Evolutionary conservation across 2,329 filamentous ascomycete genomes (phyloP).

Genomic region (Cladorrhinum sp.): DNA sequence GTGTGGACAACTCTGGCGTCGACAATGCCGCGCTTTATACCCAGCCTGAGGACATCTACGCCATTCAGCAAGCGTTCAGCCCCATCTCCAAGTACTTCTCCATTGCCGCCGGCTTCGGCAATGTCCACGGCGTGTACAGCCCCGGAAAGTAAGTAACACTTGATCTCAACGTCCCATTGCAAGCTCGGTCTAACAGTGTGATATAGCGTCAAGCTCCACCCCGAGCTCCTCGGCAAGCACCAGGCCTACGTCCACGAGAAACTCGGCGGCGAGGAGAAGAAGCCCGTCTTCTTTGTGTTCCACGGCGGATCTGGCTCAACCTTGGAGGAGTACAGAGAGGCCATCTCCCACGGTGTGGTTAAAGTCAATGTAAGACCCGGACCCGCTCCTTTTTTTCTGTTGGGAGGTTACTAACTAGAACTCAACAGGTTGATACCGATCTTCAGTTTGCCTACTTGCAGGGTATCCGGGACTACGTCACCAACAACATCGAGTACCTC

Average conservation of each 20-base stretch:
- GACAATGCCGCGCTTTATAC: constrained; percentile 57
- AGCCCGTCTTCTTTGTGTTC: constrained; percentile 99
- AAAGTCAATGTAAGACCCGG: constrained; percentile 99
- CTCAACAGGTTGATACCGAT: constrained; percentile 98
- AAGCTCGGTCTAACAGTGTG: constrained; percentile 46
- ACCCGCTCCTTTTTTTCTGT: no score
- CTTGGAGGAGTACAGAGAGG: constrained; percentile 86
- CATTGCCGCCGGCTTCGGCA: constrained; percentile 93
- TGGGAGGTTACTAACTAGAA: no score
- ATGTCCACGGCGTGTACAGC: constrained; percentile 99
- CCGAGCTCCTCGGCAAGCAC: constrained; percentile 94
- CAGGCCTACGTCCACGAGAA: constrained; percentile 86
- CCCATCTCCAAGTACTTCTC: constrained; percentile 94
- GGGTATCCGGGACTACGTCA: constrained; percentile 66
- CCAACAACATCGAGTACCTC: constrained; percentile 94
- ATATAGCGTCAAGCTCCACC: constrained; percentile 83
- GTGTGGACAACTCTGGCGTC: constrained; percentile 25
- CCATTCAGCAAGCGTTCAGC: constrained; percentile 80
- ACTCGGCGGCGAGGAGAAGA: constrained; percentile 66
- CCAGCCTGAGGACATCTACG: constrained; percentile 92
- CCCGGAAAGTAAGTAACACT: constrained; percentile 41
- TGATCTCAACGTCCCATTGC: neutral
- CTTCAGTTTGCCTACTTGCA: constrained; percentile 91
- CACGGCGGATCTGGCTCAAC: constrained; percentile 92
- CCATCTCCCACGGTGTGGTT: constrained; percentile 82